phyloP scores from a whole-genome alignment of 352 stramenopile species.

The Paralagenidium karlingii region DNA sequence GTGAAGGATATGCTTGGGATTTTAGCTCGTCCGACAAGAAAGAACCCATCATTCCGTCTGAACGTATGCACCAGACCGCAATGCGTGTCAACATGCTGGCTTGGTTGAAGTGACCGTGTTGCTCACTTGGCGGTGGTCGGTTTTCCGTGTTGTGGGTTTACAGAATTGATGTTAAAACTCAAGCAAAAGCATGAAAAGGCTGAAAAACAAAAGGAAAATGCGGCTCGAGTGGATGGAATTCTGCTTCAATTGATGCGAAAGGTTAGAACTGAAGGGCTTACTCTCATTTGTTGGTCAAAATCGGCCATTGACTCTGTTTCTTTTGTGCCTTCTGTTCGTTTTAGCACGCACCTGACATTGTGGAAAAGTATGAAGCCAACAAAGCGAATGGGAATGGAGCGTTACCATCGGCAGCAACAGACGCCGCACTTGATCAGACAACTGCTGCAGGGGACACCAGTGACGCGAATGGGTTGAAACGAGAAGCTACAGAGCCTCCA shows the following conservation, averaged over 20 bases:
- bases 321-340: background rate
- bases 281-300: background rate
- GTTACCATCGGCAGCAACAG: slow-evolving; percentile 1
- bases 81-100: background rate
- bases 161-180: slow-evolving; percentile 74
- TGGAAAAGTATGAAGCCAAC: slow-evolving; percentile 52
- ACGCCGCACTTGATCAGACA: slow-evolving; percentile 1
- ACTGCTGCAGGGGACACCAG: too few species aligned
- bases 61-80: too few species aligned
- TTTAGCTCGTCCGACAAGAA: slow-evolving; percentile 82
- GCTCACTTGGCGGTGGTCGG: background rate
- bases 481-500: too few species aligned
- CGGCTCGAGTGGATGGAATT: slow-evolving; percentile 66
- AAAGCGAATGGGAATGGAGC: slow-evolving; percentile 5
- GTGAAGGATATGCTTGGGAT: slow-evolving; percentile 78
- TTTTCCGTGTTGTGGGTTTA: background rate
- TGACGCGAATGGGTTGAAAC: too few species aligned
- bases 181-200: slow-evolving; percentile 84
- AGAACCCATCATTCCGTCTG: slow-evolving; percentile 67
- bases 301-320: background rate
- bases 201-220: slow-evolving; percentile 78
- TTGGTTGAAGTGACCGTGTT: too few species aligned
- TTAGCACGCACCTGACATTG: slow-evolving; percentile 65
- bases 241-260: slow-evolving; percentile 80
- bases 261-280: background rate